Percentiles rank a stretch among this genome's conserved stretches.
phyloP scores from a whole-genome alignment of 306 rosid species.

The Adenanthera pavonina region DNA sequence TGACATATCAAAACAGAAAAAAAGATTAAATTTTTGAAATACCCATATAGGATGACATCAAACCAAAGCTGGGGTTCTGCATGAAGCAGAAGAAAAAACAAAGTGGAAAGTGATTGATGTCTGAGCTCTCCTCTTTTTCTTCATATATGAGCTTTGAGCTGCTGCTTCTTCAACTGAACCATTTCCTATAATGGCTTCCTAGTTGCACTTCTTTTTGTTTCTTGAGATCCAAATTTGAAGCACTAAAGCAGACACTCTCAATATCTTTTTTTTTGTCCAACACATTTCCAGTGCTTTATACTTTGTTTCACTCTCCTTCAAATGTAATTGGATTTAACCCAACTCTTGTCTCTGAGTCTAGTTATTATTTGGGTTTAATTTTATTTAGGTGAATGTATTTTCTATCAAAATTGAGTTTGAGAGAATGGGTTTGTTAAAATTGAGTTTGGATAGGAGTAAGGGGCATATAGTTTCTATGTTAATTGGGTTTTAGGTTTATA shows the following conservation, averaged over 20 bases:
- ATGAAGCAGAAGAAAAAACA: slow-evolving; percentile 15
- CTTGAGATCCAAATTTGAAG: neutral
- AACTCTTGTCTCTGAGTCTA: too few species aligned
- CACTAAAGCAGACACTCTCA: slow-evolving; percentile 1
- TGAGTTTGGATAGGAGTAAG: too few species aligned
- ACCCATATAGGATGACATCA: neutral
- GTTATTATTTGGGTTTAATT: too few species aligned
- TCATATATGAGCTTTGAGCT: neutral
- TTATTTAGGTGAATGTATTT: too few species aligned
- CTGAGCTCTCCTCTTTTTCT: slow-evolving; percentile 16
- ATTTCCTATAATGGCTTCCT: slow-evolving; percentile 31
- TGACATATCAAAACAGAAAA: neutral
- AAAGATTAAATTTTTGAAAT: neutral
- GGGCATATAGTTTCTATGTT: too few species aligned
- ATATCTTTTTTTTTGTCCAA: neutral
- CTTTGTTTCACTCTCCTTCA: too few species aligned
- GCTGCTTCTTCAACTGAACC: neutral
- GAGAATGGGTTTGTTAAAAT: too few species aligned
- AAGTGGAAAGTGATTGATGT: slow-evolving; percentile 41
- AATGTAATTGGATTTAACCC: too few species aligned
- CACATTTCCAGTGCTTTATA: neutral
- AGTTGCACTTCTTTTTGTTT: slow-evolving; percentile 22
- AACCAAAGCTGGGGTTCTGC: neutral
- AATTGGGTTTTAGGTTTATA: too few species aligned
- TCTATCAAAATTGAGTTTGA: too few species aligned